Base-by-base conservation (phyloP, 176 grass and related monocot species). In the Rhynchospora pubera region DNA sequence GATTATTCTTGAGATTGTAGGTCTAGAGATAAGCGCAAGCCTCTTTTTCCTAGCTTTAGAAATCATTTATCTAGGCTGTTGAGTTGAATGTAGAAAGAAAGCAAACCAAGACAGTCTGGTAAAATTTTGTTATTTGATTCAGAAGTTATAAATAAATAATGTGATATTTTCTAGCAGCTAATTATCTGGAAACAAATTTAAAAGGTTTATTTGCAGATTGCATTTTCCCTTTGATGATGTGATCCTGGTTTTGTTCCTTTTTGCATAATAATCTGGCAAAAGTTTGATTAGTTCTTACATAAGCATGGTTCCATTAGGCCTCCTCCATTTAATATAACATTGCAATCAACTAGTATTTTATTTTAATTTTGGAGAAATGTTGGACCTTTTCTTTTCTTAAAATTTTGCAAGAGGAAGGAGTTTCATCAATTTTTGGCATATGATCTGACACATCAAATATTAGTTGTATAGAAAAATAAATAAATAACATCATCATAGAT, bases 61-160 rank as follows among this genome's bases (percentile, higher is more conserved):
- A 39, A 51, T 7, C 10, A 50, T 76, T 55, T 55, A 1, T 53
- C 6, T 76, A 53, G 22, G 32, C 42, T 67, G 14, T 67, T 68
- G 32, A 55, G 22, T 76, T 76, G 13, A 76, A 53, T 55, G 46
- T 30, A 28, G 72, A 53, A 76, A 76, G 72, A 55, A 76, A 19
- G 48, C 9, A 10, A 51, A 28, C 21, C 47, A 23, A 75, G 21
- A n/a, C n/a, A 55, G 5, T 26, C 47, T 19, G 2, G 13, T 0
- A 52, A 53, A 52, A 14, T 76, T 51, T 52, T 76, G 23, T 76
- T 28, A 55, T 26, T 69, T 42, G 15, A 16, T 69, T 64, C 42
- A 70, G 66, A 70, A 70, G 72, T 13, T 77, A 77, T 24, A 76
- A 30, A 55, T 76, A 76, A 26, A 55, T 55, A 76, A 55, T 55